Base-by-base conservation (phyloP, 768 basidiomycete genomes). In the Jaapia argillacea region DNA sequence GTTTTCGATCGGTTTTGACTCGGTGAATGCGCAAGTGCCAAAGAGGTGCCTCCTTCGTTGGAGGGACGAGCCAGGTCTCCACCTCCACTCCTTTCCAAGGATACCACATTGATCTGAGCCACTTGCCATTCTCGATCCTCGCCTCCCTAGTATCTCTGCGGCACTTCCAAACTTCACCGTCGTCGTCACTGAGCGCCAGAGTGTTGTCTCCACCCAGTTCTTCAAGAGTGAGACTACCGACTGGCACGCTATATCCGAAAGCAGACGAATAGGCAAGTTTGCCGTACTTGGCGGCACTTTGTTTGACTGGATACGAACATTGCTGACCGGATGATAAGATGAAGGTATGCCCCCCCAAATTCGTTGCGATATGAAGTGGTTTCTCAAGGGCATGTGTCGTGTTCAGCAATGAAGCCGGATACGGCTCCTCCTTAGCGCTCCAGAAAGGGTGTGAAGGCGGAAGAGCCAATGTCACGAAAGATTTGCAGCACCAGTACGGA, bases 401-500 rank as follows among this genome's bases (percentile, higher is more conserved):
- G 14, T 66, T 66, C 36, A 67, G 62, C 24, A 76, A 58, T 4
- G 64, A 58, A 13, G 48, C 47, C 0, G 83, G 85, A 58, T 78
- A 82, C 3, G 74, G 70, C 45, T 81, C 78, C 55, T 86, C 84
- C n/a, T 65, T 51, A 1, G 74, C 63, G 0, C 72, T 53, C 85
- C 83, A 88, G 70, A 85, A 86, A 1, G 81, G 79, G 57, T 86
- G 82, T 1, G 69, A 65, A 13, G 73, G 69, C 2, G 81, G 75
- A 3, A 84, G 67, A 4, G 81, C 66, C 13, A 86, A 72, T 4
- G 79, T 58, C 28, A 80, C 66, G 58, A 88, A 86, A 1, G 81
- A 78, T 54, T 85, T 84, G 65, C 81, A 85, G 54, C 78, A 81
- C 85, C 84, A 86, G 60, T 86, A 88, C 2, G 81, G 79, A 21